Evolutionary conservation across 805 yeast genomes (phyloP).

Genomic region (Tetrapisispora iriomotensis): DNA sequence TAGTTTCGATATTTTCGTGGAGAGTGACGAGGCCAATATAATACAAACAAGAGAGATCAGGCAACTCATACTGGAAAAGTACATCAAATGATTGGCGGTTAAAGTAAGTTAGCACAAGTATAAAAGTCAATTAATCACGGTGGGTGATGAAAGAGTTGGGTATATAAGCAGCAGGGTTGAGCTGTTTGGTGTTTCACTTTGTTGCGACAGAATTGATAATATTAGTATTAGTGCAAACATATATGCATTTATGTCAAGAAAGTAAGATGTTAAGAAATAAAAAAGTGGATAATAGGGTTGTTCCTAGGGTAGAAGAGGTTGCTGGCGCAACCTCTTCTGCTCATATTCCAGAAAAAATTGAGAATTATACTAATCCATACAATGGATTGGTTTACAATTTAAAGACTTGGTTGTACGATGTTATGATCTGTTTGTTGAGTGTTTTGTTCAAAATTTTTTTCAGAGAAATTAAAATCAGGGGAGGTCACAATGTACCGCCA

Average conservation of each 20-base stretch:
- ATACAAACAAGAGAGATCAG: too few relatives aligned
- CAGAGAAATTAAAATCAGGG: slow-evolving; percentile 64
- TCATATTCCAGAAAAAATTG: slow-evolving; percentile 18
- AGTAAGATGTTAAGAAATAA: neutral
- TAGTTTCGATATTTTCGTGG: too few relatives aligned
- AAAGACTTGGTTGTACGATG: slow-evolving; percentile 23
- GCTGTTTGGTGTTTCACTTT: too few relatives aligned
- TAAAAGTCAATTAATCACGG: too few relatives aligned
- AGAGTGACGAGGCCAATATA: too few relatives aligned
- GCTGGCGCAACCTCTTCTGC: slow-evolving; percentile 5
- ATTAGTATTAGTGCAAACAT: too few relatives aligned
- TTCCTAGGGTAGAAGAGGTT: too few relatives aligned
- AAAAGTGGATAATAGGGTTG: neutral
- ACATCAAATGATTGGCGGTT: slow-evolving; percentile 2
- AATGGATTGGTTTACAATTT: slow-evolving; percentile 19
- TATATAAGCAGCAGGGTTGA: too few relatives aligned
- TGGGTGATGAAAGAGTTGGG: too few relatives aligned
- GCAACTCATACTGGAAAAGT: too few relatives aligned
- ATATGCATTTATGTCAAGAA: neutral
- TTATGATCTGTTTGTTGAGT: slow-evolving; percentile 22
- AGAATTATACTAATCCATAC: slow-evolving; percentile 17
- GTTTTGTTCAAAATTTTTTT: slow-evolving; percentile 40
- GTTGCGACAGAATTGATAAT: too few relatives aligned
- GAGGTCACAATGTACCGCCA: slow-evolving; percentile 33
- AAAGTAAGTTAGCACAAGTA: too few relatives aligned